A percentile compares a stretch with the other conserved stretches of the same genome.
Evolutionary conservation across 257 asterid species (phyloP).

Genomic region (Salvia miltiorrhiza): DNA sequence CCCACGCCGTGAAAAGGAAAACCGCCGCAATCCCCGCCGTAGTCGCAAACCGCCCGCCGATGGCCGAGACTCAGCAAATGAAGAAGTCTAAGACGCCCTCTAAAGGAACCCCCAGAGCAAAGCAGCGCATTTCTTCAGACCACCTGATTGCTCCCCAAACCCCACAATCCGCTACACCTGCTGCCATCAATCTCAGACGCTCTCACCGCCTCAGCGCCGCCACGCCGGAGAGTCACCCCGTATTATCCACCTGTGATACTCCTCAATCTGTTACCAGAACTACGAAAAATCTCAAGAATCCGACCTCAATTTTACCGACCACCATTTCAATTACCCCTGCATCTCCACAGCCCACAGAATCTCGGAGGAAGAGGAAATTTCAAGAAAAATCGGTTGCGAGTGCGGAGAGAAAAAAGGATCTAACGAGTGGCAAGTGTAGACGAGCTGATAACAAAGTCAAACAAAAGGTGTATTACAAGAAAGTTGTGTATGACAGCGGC

Average conservation of each 20-base stretch:
- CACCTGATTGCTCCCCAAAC: constrained; percentile 44
- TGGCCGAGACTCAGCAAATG: constrained; percentile 51
- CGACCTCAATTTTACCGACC: constrained; percentile 24
- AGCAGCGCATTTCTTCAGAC: constrained; percentile 26
- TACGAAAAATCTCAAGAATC: constrained; percentile 13
- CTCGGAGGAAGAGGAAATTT: constrained; percentile 47
- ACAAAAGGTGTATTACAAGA: constrained; percentile 60
- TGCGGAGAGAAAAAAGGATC: constrained; percentile 22
- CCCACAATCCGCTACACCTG: constrained; percentile 39
- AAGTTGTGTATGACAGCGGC: constrained; percentile 66
- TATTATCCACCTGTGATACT: constrained; percentile 16
- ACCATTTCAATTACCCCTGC: constrained; percentile 35
- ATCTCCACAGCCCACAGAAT: constrained; percentile 50
- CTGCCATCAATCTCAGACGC: constrained; percentile 45
- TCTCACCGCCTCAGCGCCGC: constrained; percentile 52
- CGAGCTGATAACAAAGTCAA: constrained; percentile 16
- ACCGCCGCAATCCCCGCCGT: background rate
- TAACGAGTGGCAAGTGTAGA: constrained; percentile 22
- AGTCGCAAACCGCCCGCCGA: background rate
- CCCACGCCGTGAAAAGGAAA: background rate
- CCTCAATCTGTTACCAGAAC: constrained; percentile 29
- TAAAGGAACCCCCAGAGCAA: constrained; percentile 27
- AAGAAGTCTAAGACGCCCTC: constrained; percentile 38
- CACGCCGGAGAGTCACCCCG: constrained; percentile 19
- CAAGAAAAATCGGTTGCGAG: constrained; percentile 14